phyloP scores from a whole-genome alignment of 495 filamentous ascomycete species.

The Cetradonia linearis region DNA sequence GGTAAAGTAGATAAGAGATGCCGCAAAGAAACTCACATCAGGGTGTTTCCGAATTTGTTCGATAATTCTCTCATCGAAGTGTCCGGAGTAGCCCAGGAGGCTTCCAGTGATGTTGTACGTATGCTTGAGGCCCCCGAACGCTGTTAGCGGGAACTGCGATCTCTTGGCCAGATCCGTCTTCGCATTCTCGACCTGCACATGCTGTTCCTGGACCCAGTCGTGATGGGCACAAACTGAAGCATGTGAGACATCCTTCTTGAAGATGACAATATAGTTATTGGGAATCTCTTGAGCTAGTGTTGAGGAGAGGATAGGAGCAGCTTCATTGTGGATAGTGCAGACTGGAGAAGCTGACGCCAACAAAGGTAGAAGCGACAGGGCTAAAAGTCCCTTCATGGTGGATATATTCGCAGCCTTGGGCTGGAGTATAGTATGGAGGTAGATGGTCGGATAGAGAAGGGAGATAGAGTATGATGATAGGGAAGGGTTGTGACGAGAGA shows the following conservation, averaged over 20 bases:
- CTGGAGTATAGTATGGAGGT: conserved; percentile 14
- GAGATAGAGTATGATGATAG: conserved; percentile 20
- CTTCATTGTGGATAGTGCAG: conserved; percentile 71
- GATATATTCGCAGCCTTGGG: conserved; percentile 16
- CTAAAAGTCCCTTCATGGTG: conserved; percentile 65
- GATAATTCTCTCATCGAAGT: conserved; percentile 88
- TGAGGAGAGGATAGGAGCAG: conserved; percentile 81
- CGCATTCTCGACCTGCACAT: conserved; percentile 46
- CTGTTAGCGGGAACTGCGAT: conserved; percentile 59
- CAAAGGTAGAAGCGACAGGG: conserved; percentile 53
- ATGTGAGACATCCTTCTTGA: conserved; percentile 85
- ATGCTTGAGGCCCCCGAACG: conserved; percentile 82
- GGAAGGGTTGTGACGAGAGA: conserved; percentile 38
- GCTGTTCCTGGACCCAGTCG: conserved; percentile 83
- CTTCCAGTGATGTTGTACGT: conserved; percentile 82
- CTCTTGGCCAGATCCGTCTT: conserved; percentile 83
- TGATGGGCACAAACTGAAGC: conserved; percentile 64
- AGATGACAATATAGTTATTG: conserved; percentile 93
- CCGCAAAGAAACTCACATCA: conserved; percentile 63
- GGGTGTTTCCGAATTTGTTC: conserved; percentile 92
- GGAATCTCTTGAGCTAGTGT: conserved; percentile 64
- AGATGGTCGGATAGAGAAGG: conserved; percentile 18
- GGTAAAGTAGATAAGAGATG: conserved; percentile 19
- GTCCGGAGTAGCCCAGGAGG: conserved; percentile 84
- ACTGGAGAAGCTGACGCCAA: conserved; percentile 66